phyloP scores from a whole-genome alignment of 352 stramenopile genomes.

The Phytopythium delawarense region DNA sequence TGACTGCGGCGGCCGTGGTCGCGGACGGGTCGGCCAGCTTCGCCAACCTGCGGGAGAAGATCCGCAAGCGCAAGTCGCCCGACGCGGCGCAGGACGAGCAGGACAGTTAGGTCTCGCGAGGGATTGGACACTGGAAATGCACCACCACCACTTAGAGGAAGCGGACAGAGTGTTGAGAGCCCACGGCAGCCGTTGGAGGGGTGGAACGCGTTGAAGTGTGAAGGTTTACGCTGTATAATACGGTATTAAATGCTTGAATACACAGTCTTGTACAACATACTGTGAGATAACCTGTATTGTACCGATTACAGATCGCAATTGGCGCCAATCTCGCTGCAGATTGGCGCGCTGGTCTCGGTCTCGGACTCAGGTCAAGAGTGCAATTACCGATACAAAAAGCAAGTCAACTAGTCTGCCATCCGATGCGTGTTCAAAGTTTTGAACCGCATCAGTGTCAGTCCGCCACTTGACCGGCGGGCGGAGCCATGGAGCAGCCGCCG shows the following conservation, averaged over 20 bases:
- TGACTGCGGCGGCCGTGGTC: constrained; percentile 8
- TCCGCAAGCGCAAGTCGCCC: constrained; percentile 62
- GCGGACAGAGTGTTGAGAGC: no score
- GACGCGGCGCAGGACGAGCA: constrained; percentile 17
- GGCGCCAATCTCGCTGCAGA: not conserved
- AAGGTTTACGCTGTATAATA: not conserved
- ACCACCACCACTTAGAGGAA: not conserved
- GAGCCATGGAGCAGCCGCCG: not conserved
- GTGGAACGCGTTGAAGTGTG: no score
- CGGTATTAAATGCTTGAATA: not conserved
- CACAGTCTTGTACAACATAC: no score
- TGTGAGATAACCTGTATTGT: not conserved
- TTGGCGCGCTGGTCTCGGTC: not conserved
- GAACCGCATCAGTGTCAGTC: not conserved
- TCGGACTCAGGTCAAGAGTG: not conserved
- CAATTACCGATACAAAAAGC: not conserved
- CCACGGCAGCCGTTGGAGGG: no score
- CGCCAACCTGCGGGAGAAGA: constrained; percentile 69
- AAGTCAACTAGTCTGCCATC: not conserved
- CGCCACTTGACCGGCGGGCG: not conserved
- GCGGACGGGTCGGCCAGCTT: constrained; percentile 44
- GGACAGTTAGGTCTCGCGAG: constrained; percentile 4
- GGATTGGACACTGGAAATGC: not conserved
- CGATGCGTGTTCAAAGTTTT: not conserved
- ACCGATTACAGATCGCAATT: not conserved